Percentiles rank a stretch among this genome's conserved stretches.
These are phyloP conservation scores for Otatea glauca DNA, from an alignment of 176 grass and related monocot genomes.

Conservation along the genomic window DNA sequence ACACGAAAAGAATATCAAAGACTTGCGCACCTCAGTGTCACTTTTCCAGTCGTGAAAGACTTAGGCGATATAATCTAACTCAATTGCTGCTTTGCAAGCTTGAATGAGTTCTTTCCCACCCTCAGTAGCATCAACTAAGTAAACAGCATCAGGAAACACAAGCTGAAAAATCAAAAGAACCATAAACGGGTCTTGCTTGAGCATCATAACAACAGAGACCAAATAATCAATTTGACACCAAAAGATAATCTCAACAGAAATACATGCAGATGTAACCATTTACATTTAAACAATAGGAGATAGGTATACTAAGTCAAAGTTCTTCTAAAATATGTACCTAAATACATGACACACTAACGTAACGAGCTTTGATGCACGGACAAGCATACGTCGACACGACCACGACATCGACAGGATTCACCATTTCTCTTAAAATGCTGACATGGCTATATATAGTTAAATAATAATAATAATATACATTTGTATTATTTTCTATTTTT, in stretches of 20 bases:
- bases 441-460: no score
- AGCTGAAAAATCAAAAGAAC: conserved; percentile 61
- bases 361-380: no score
- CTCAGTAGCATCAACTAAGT: conserved; percentile 91
- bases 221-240: not conserved
- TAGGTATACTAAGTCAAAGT: not conserved
- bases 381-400: no score
- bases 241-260: conserved; percentile 34
- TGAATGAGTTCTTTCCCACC: conserved; percentile 72
- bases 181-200: conserved; percentile 14
- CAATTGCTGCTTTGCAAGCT: conserved; percentile 93
- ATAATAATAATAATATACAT: no score
- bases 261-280: not conserved
- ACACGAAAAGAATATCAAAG: conserved; percentile 18
- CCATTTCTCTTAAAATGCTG: no score
- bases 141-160: conserved; percentile 81
- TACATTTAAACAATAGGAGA: not conserved
- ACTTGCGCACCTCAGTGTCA: conserved; percentile 78
- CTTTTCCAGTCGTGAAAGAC: conserved; percentile 99
- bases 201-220: conserved; percentile 1
- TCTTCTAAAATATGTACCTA: not conserved
- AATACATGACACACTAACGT: no score
- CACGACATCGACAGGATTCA: no score
- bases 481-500: no score
- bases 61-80: conserved; percentile 81